A percentile compares a stretch with the other conserved stretches of the same genome.
Evolutionary conservation across 2,329 filamentous ascomycete species (phyloP).

Genomic region (Thermoascus crustaceus): DNA sequence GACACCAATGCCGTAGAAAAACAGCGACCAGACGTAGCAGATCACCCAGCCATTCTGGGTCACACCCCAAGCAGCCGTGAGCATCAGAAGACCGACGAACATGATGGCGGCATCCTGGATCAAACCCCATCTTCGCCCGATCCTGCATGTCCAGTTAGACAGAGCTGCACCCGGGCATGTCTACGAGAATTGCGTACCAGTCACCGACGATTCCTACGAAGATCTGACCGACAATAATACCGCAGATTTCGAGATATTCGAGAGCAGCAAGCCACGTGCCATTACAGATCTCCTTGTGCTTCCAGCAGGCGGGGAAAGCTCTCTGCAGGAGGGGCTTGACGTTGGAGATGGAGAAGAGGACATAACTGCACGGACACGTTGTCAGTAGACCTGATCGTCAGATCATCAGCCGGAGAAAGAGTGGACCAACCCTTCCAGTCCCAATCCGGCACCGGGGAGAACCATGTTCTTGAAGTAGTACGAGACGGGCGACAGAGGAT

Average conservation of each 20-base stretch:
- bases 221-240: slow-evolving; percentile 92
- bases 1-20: slow-evolving; percentile 70
- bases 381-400: background rate
- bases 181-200: slow-evolving; percentile 38
- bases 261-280: slow-evolving; percentile 75
- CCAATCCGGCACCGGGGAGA: slow-evolving; percentile 82
- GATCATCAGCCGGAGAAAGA: background rate
- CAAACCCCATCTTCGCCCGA: slow-evolving; percentile 88
- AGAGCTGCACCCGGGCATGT: background rate
- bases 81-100: slow-evolving; percentile 85
- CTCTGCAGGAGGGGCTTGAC: slow-evolving; percentile 71
- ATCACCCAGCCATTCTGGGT: slow-evolving; percentile 91
- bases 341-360: slow-evolving; percentile 95
- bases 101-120: slow-evolving; percentile 94
- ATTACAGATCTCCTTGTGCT: slow-evolving; percentile 56
- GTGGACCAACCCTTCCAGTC: slow-evolving; percentile 62
- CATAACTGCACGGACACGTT: slow-evolving; percentile 52
- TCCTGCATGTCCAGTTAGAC: slow-evolving; percentile 40
- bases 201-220: slow-evolving; percentile 73
- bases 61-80: slow-evolving; percentile 82
- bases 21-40: slow-evolving; percentile 90
- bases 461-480: slow-evolving; percentile 90
- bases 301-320: slow-evolving; percentile 75
- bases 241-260: slow-evolving; percentile 84
- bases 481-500: slow-evolving; percentile 72